Evolutionary conservation across 345 rosid species (phyloP), one percentile per base, ranked within the genome.

Genomic region (Trapa incisa): DNA sequence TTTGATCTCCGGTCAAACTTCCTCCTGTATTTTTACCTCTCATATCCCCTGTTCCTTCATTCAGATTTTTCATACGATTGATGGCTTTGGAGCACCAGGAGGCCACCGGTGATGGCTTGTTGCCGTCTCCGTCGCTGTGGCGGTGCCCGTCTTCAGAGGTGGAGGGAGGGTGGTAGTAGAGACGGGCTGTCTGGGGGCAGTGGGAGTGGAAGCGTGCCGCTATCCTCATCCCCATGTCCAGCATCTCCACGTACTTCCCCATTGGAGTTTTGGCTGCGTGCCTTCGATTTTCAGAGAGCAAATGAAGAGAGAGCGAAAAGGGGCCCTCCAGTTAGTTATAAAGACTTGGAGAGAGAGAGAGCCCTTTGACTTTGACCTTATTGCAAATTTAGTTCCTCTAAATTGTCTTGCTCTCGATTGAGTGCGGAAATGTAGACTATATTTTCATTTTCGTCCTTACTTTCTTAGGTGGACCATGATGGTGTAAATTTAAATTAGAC

Each of bases 171-270:
- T 82, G 91, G 71, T 86, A 82, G 60, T 83, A 83, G 65, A 80
- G 35, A 16, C 86, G 83, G 5, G 82, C 86, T 0, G 91, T 86
- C 14, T 83, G 88, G 11, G 91, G 91, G 70, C 86, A 86, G 71
- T 82, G 91, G 64, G 91, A 77, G 61, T 83, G 83, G 66, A 86
- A 80, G 70, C 91, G 75, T 0, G 85, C 86, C 0, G 78, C 86
- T 1, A 82, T 68, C 68, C 87, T 83, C 11, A 75, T 66, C 56
- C 82, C 80, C 0, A 73, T 73, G 69, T 83, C 87, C 65, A 82
- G 47, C 72, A 81, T 65, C 69, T 80, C 84, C 75, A 77, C 52
- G 71, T 81, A 83, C 70, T 76, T 86, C 61, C 74, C 75, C 87
- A 86, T 83, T 15, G 56, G 56, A 15, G 17, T 10, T 45, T 22